Evolutionary conservation across 2,329 filamentous ascomycete genomes (phyloP), one percentile per base, ranked within the genome.

Genomic region (Neospermospora avenae): DNA sequence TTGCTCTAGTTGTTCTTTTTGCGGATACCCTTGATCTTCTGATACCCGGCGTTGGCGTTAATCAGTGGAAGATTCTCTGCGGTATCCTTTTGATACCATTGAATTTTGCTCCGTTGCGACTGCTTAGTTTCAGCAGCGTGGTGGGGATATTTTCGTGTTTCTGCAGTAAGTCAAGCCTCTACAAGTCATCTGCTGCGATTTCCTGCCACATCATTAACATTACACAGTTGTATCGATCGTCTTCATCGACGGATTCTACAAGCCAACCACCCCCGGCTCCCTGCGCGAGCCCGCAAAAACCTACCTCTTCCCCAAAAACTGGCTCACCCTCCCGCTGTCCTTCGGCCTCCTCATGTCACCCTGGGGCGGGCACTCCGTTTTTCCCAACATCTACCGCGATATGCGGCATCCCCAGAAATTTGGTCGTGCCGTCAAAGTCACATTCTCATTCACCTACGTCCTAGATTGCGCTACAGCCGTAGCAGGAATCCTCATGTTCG

Each of bases 401-500:
- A 90, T 90, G 87, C 80, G 87, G 55, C 87, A 90, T 70, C 86
- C 87, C 0, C 81, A 85, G 67, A 89, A 88, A 68, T 90, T 88
- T 71, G 81, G 82, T 72, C 69, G 83, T 67, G 90, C 87, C 41
- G 82, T 97, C 58, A 86, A 88, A 70, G 81, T 88, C 61, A 96
- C 93, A 1, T 97, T 96, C 74, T 81, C 84, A 22, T 96, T 96
- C 73, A 96, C 91, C 49, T 93, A 91, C 73, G 71, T 90, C 20
- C 82, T 98, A 13, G 93, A 98, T 73, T 81, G 88, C 25, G 83
- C 86, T 48, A 92, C 96, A 72, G 93, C 91, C 25, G 83, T 95
- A 46, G 84, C 90, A 11, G 93, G 95, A 41, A 83, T 95, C 60
- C 81, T 97, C 65, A 98, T 99, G 93, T 99, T 97, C 74, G 93